Evolutionary conservation across 805 yeast genomes (phyloP).

Genomic region (Trichomonascus vanleenenianus): DNA sequence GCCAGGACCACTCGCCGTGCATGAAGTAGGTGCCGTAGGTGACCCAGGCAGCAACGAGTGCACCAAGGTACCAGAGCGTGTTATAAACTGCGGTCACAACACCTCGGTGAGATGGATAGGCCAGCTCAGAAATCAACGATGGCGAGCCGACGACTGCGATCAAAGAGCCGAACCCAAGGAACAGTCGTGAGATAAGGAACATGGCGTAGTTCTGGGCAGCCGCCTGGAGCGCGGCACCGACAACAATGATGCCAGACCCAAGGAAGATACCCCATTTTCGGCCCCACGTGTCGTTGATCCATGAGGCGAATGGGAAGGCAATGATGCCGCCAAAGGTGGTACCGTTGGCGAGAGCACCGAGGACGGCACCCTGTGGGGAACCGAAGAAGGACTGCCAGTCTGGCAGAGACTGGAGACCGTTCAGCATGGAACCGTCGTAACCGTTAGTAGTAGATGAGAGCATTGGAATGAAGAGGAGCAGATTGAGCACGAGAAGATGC

Average conservation of each 20-base stretch:
- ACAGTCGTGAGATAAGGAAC: conserved; percentile 61
- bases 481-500: conserved; percentile 9
- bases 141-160: conserved; percentile 69
- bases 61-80: conserved; percentile 67
- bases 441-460: conserved; percentile 13
- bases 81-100: conserved; percentile 54
- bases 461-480: conserved; percentile 10
- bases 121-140: conserved; percentile 68
- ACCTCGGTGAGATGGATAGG: conserved; percentile 55
- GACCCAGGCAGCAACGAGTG: conserved; percentile 67
- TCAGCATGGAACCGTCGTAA: conserved; percentile 17
- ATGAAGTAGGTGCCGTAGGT: conserved; percentile 57
- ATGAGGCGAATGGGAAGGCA: conserved; percentile 58
- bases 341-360: conserved; percentile 15
- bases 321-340: conserved; percentile 52
- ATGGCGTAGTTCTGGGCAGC: conserved; percentile 42
- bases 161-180: conserved; percentile 69
- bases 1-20: conserved; percentile 44
- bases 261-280: conserved; percentile 41
- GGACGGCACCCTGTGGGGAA: conserved; percentile 10
- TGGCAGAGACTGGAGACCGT: conserved; percentile 20
- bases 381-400: conserved; percentile 12
- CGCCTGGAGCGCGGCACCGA: conserved; percentile 50
- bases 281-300: conserved; percentile 52
- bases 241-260: conserved; percentile 47